These are phyloP conservation scores for Blastobotrys malaysiensis DNA, from an alignment of 1,139 yeast species.

Conservation along the genomic window DNA sequence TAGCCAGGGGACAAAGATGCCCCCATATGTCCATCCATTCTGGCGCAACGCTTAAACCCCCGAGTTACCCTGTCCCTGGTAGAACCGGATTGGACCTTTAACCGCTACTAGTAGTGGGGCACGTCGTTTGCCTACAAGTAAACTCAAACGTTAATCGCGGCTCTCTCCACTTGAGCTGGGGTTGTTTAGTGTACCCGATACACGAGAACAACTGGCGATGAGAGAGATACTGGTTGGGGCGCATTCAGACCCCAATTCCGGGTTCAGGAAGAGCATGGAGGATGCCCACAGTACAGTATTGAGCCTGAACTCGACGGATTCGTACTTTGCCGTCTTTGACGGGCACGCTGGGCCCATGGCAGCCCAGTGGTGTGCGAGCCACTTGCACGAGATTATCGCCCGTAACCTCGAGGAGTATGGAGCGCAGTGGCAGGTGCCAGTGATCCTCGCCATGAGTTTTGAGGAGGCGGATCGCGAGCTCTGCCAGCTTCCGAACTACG, in stretches of 20 bases:
- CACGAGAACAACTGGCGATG: background rate
- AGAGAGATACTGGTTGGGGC: background rate
- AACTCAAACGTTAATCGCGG: background rate
- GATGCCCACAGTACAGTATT: conserved; percentile 94
- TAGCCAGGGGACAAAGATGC: background rate
- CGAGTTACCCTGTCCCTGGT: background rate
- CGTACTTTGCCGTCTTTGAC: conserved; percentile 92
- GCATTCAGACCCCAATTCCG: conserved; percentile 41
- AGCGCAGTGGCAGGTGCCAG: conserved; percentile 25
- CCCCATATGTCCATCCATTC: background rate
- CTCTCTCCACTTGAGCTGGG: background rate
- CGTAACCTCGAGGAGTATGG: conserved; percentile 41
- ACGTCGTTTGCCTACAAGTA: background rate
- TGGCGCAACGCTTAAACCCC: background rate
- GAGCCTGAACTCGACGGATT: conserved; percentile 90
- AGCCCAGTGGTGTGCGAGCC: conserved; percentile 93
- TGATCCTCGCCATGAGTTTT: conserved; percentile 43
- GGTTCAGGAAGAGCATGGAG: conserved; percentile 88
- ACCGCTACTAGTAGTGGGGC: background rate
- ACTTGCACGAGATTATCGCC: conserved; percentile 62
- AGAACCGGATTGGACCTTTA: background rate
- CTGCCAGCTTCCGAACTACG: conserved; percentile 42
- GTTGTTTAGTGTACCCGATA: background rate
- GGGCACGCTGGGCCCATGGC: conserved; percentile 98
- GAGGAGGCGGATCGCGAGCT: conserved; percentile 69